Evolutionary conservation across 2,329 filamentous ascomycete genomes (phyloP).

Genomic region (Dichotomopilus funicola): DNA sequence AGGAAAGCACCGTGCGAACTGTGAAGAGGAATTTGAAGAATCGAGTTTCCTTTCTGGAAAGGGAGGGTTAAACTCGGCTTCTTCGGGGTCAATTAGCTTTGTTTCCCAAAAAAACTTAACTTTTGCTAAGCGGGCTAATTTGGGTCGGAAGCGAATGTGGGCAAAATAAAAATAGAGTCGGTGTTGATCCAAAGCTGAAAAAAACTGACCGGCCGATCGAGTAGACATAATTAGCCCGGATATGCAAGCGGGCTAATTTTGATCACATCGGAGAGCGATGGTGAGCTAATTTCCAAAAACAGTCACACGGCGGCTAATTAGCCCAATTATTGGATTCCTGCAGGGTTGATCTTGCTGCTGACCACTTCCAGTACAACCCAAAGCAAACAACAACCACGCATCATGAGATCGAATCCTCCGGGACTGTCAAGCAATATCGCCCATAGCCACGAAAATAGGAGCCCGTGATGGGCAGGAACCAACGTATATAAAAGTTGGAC

Average conservation of each 20-base stretch:
- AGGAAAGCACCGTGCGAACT: too few species aligned
- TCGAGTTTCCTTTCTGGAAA: too few species aligned
- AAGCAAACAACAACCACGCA: not conserved
- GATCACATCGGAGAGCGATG: slow-evolving; percentile 2
- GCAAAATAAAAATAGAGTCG: slow-evolving; percentile 15
- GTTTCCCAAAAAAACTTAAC: too few species aligned
- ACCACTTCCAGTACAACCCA: not conserved
- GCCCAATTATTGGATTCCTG: slow-evolving; percentile 7
- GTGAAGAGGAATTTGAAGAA: too few species aligned
- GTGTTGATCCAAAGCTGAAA: not conserved
- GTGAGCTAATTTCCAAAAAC: not conserved
- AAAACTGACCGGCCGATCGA: too few species aligned
- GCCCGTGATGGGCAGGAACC: not conserved
- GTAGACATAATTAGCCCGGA: slow-evolving; percentile 22
- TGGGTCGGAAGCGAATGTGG: not conserved
- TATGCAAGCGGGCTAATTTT: slow-evolving; percentile 15
- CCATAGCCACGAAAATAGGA: not conserved
- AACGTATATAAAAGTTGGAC: slow-evolving; percentile 1
- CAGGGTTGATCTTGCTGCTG: not conserved
- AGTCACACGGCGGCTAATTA: slow-evolving; percentile 22
- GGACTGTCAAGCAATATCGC: not conserved
- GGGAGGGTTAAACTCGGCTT: too few species aligned
- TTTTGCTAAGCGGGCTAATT: slow-evolving; percentile 4
- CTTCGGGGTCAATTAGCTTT: too few species aligned
- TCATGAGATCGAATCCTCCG: not conserved